A percentile compares a stretch with the other conserved stretches of the same genome.
These are phyloP conservation scores for Powellomyces hirtus DNA, from an alignment of 192 early-diverging fungal species.

Conservation along the genomic window DNA sequence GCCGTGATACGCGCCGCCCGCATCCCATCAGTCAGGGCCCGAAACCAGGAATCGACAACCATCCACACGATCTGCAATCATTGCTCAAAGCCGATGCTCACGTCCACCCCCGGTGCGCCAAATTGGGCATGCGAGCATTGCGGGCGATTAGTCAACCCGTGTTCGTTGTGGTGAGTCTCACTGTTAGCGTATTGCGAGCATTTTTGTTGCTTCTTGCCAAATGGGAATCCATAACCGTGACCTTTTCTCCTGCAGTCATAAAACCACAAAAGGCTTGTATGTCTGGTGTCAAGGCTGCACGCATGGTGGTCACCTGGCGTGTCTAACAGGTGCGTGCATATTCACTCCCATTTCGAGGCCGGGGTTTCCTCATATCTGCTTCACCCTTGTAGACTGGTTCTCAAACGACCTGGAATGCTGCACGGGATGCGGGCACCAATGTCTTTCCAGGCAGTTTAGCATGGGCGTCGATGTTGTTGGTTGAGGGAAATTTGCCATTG, in stretches of 20 bases:
- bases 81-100: constrained; percentile 61
- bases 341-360: not conserved
- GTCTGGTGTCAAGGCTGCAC: constrained; percentile 78
- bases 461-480: not conserved
- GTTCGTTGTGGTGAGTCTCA: constrained; percentile 61
- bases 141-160: constrained; percentile 56
- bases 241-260: constrained; percentile 52
- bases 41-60: constrained; percentile 69
- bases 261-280: constrained; percentile 69
- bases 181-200: not conserved
- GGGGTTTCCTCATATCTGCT: not conserved
- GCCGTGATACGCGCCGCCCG: constrained; percentile 56
- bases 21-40: constrained; percentile 37
- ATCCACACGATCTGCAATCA: constrained; percentile 68
- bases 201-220: not conserved
- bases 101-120: constrained; percentile 34
- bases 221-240: too few relatives aligned
- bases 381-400: constrained; percentile 59
- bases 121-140: constrained; percentile 74
- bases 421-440: constrained; percentile 73
- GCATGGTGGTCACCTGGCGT: constrained; percentile 76
- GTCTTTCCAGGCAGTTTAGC: constrained; percentile 33
- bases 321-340: constrained; percentile 39
- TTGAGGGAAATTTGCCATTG: not conserved
- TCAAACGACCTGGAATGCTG: constrained; percentile 58